phyloP scores from a whole-genome alignment of 441 rosid genomes.

The Biscutella laevigata region DNA sequence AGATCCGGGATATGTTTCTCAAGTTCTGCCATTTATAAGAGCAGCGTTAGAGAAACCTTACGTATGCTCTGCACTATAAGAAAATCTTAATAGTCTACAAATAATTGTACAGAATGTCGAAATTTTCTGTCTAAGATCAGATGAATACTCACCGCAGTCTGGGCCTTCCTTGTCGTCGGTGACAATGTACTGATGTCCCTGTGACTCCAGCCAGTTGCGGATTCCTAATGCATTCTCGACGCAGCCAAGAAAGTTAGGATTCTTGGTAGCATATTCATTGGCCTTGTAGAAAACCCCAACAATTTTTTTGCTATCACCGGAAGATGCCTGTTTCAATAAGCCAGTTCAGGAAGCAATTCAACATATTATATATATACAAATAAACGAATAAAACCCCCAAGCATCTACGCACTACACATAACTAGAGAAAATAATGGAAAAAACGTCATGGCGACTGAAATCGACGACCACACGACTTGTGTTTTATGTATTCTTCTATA shows the following conservation, averaged over 20 bases:
- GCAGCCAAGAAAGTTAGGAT: slow-evolving; percentile 78
- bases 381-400: not conserved
- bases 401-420: not conserved
- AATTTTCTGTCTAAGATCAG: too few species aligned
- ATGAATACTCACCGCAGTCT: slow-evolving; percentile 41
- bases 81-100: not conserved
- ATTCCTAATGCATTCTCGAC: slow-evolving; percentile 72
- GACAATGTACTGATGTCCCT: slow-evolving; percentile 80
- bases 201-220: slow-evolving; percentile 68
- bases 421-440: not conserved
- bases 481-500: too few species aligned
- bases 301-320: slow-evolving; percentile 70
- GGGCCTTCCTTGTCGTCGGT: slow-evolving; percentile 96
- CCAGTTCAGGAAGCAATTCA: not conserved
- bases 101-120: too few species aligned
- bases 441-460: too few species aligned
- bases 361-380: not conserved
- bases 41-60: not conserved
- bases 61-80: not conserved
- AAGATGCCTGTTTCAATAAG: slow-evolving; percentile 45
- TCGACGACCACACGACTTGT: too few species aligned
- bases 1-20: slow-evolving; percentile 87
- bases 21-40: slow-evolving; percentile 44
- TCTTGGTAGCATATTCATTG: slow-evolving; percentile 59
- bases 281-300: slow-evolving; percentile 97